A percentile compares a stretch with the other conserved stretches of the same genome.
Evolutionary conservation across 2,329 filamentous ascomycete species (phyloP).

Genomic region (Colletotrichum lupini): DNA sequence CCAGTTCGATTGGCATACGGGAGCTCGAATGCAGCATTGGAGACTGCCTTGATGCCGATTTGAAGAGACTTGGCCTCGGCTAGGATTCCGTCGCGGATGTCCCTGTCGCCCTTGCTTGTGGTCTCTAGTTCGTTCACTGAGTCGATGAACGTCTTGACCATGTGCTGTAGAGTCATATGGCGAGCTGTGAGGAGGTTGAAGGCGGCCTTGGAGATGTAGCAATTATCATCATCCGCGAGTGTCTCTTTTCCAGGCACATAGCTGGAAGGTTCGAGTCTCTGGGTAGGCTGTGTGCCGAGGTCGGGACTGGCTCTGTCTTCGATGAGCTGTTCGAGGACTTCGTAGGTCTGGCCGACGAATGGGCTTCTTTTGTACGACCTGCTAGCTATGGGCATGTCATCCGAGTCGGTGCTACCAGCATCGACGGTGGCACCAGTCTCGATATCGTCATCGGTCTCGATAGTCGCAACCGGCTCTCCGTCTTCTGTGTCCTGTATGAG

Average conservation of each 20-base stretch:
- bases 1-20: neutral
- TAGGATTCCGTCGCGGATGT: neutral
- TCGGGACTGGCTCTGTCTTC: neutral
- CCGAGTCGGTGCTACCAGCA: neutral
- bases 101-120: neutral
- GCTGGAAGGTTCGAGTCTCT: neutral
- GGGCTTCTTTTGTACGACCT: neutral
- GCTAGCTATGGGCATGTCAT: neutral
- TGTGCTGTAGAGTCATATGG: neutral
- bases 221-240: neutral
- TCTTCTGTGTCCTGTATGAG: neutral
- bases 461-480: neutral
- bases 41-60: neutral
- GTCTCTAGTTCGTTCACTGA: neutral
- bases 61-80: neutral
- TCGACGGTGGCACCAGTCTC: neutral
- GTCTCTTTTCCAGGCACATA: neutral
- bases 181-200: neutral
- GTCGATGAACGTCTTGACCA: neutral
- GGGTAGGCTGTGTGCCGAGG: neutral
- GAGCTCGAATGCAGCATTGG: neutral
- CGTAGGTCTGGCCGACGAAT: neutral
- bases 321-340: neutral
- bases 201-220: neutral
- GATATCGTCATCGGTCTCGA: neutral